Evolutionary conservation across 352 stramenopile species (phyloP), one percentile per base, ranked within the genome.

Genomic region (Pythium graminicola): DNA sequence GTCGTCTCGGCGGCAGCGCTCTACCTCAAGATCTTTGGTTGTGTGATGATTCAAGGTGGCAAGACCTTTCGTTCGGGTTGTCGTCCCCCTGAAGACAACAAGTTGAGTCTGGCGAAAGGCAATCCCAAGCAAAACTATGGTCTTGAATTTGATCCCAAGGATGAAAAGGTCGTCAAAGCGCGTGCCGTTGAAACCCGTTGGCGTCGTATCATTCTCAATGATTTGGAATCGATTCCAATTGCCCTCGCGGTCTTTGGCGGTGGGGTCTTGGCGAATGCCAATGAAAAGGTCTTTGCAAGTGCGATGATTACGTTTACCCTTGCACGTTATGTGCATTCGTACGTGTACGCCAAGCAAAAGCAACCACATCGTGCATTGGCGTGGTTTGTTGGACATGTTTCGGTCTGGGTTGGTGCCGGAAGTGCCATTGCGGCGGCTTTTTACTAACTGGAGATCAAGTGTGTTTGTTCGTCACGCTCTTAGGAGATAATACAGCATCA

Each of bases 181-280:
- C 19, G 42, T 6, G 14, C 11, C 1, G 48, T 67, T 17, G 71
- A 77, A 38, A 50, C 59, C 41, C 72, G 72, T 46, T 83, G 70
- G 72, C 48, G 57, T 17, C 70, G 72, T 40, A 78, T 83, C 19
- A 57, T 83, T n/a, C 49, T 60, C 32, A 83, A 83, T 48, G 72
- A 83, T 38, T 39, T 76, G 6, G 72, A 83, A 57, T 72, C 57
- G n/a, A 73, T 83, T 29, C 72, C 72, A 16, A 57, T 80, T 20
- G 65, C 51, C 17, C 57, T 83, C 7, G 16, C 78, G 11, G 65
- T 77, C 13, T 80, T 80, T 40, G 62, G 36, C 28, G 52, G 29
- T 23, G 69, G 69, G 24, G 50, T 74, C 10, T 39, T 70, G n/a
- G 39, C 29, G 19, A 20, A 53, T 17, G 52, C 45, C 24, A 66